These are phyloP conservation scores for Mycena polygramma DNA, from an alignment of 768 basidiomycete species.

Conservation along the genomic window DNA sequence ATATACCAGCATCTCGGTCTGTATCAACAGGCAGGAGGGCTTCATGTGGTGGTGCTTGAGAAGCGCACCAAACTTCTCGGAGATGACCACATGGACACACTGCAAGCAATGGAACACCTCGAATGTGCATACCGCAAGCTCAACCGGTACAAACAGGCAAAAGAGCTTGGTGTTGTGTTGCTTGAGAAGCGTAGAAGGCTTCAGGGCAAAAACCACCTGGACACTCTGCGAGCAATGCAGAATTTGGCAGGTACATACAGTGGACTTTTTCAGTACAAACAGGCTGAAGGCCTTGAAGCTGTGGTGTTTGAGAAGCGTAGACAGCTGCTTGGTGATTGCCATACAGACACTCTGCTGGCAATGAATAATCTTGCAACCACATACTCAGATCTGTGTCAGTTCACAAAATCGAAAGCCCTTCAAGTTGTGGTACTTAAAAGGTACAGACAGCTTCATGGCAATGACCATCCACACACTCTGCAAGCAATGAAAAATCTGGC, in stretches of 20 bases:
- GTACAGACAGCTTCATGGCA: neutral
- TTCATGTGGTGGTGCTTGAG: neutral
- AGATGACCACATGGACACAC: slow-evolving; percentile 1
- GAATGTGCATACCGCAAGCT: neutral
- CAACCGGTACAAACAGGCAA: neutral
- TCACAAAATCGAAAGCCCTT: neutral
- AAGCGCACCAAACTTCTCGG: neutral
- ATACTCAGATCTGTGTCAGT: neutral
- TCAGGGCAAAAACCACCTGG: slow-evolving; percentile 1
- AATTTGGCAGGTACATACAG: neutral
- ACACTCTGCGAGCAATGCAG: neutral
- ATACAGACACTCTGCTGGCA: neutral
- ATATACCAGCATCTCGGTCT: neutral
- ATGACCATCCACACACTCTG: neutral
- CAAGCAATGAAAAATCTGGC: neutral
- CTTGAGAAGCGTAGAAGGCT: neutral
- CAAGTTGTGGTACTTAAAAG: neutral
- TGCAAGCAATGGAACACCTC: neutral
- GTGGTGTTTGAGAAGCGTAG: neutral
- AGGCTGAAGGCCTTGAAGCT: no score
- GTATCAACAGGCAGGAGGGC: neutral
- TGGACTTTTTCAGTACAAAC: no score
- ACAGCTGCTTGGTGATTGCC: neutral
- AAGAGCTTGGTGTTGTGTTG: neutral
- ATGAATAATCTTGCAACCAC: neutral